Evolutionary conservation across 257 asterid genomes (phyloP).

Genomic region (Catharanthus roseus): DNA sequence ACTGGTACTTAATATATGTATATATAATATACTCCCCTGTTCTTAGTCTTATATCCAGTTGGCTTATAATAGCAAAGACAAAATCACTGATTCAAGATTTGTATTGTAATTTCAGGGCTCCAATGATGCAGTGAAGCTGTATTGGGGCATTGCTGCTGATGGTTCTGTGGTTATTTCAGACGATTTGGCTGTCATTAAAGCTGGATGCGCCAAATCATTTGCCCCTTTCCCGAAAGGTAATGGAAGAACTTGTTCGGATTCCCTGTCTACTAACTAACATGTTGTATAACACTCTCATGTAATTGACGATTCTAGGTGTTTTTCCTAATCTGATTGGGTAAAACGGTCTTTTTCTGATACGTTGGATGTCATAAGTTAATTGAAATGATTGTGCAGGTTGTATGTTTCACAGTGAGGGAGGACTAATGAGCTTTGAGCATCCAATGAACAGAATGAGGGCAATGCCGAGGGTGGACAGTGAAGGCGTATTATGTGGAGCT

Average conservation of each 20-base stretch:
- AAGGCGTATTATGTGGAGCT: conserved; percentile 79
- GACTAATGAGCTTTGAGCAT: conserved; percentile 84
- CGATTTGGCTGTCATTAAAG: conserved; percentile 60
- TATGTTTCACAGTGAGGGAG: conserved; percentile 70
- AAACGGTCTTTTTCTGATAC: too few species aligned
- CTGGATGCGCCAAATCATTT: conserved; percentile 75
- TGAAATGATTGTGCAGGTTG: conserved; percentile 42
- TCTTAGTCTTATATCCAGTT: background rate
- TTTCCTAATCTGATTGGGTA: too few species aligned
- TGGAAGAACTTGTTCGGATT: background rate
- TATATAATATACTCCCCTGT: too few species aligned
- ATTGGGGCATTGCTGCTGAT: conserved; percentile 87
- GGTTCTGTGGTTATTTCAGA: conserved; percentile 85
- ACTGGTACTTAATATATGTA: conserved; percentile 32
- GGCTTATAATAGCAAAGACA: background rate
- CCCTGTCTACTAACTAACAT: too few species aligned
- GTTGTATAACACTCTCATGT: too few species aligned
- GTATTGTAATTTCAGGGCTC: conserved; percentile 49
- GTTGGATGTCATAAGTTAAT: too few species aligned
- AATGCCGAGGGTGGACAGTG: conserved; percentile 83
- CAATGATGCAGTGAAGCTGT: conserved; percentile 70
- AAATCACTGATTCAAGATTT: background rate
- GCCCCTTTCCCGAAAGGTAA: conserved; percentile 83
- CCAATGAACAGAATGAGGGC: conserved; percentile 73
- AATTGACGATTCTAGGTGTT: too few species aligned